Evolutionary conservation across 352 stramenopile genomes (phyloP).

Genomic region (Phytophthora uliginosa): DNA sequence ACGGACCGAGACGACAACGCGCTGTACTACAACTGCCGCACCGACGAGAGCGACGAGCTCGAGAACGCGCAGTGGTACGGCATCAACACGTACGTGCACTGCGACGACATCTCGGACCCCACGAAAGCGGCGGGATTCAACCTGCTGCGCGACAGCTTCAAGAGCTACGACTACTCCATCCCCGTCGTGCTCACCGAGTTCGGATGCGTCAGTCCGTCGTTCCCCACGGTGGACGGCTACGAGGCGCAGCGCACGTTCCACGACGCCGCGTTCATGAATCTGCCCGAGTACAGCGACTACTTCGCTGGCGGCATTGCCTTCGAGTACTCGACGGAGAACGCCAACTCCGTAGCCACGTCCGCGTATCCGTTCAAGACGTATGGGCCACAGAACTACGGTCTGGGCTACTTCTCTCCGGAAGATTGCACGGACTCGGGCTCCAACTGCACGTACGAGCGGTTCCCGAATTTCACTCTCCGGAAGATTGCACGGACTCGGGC

Average conservation of each 20-base stretch:
- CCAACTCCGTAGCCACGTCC: conserved; percentile 66
- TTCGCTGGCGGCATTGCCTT: conserved; percentile 80
- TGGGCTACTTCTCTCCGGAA: conserved; percentile 77
- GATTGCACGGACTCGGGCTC: conserved; percentile 61
- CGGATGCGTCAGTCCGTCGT: conserved; percentile 34
- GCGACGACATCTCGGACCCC: conserved; percentile 60
- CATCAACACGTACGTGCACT: conserved; percentile 88
- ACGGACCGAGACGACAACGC: conserved; percentile 67
- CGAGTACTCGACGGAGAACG: conserved; percentile 85
- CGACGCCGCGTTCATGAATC: conserved; percentile 72
- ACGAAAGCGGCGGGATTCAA: conserved; percentile 65
- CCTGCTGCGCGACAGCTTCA: conserved; percentile 67
- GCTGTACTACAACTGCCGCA: conserved; percentile 89
- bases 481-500: conserved; percentile 63
- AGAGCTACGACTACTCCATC: conserved; percentile 62
- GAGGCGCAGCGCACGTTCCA: conserved; percentile 83
- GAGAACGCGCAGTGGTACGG: conserved; percentile 90
- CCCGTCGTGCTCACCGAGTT: conserved; percentile 45
- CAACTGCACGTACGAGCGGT: conserved; percentile 61
- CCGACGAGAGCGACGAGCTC: conserved; percentile 59
- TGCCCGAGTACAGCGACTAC: conserved; percentile 54
- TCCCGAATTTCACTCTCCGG: conserved; percentile 75
- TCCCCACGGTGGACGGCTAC: conserved; percentile 67
- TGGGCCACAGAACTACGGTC: conserved; percentile 78
- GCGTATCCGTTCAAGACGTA: conserved; percentile 76